These are phyloP conservation scores for Serpula lacrymans DNA, from an alignment of 768 basidiomycete species.

Conservation along the genomic window DNA sequence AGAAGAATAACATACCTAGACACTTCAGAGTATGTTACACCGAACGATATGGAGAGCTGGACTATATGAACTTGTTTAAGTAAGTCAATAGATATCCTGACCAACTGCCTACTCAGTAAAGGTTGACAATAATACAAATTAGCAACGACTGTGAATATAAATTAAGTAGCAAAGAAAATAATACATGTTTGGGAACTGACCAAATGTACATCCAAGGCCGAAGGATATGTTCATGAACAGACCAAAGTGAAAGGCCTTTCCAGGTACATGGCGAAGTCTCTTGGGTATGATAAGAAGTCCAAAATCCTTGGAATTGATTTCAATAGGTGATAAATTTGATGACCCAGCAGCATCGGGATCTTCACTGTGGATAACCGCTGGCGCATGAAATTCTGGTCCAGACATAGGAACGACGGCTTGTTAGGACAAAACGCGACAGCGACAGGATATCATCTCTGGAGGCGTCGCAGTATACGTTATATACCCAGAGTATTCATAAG, in stretches of 20 bases:
- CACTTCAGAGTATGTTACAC: slow-evolving; percentile 28
- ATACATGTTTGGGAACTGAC: slow-evolving; percentile 19
- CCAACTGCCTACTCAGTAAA: slow-evolving; percentile 51
- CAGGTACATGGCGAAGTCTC: slow-evolving; percentile 37
- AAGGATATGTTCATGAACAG: slow-evolving; percentile 43
- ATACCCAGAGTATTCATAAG: background rate
- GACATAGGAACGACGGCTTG: background rate
- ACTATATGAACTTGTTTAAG: slow-evolving; percentile 10
- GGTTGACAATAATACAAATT: slow-evolving; percentile 87
- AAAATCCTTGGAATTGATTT: slow-evolving; percentile 32
- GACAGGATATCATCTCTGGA: no score
- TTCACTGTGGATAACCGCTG: no score
- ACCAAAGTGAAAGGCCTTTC: slow-evolving; percentile 33
- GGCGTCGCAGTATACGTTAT: no score
- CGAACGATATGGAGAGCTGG: slow-evolving; percentile 35
- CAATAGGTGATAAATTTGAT: background rate
- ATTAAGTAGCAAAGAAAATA: background rate
- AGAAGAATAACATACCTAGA: slow-evolving; percentile 21
- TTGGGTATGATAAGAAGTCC: slow-evolving; percentile 46
- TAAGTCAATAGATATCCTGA: background rate
- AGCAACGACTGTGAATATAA: slow-evolving; percentile 37
- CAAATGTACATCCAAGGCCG: slow-evolving; percentile 44
- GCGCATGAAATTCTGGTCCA: background rate
- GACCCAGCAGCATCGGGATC: no score
- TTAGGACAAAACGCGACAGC: background rate